Base-by-base conservation (phyloP, 768 basidiomycete genomes). In the Tulasnella sp. region DNA sequence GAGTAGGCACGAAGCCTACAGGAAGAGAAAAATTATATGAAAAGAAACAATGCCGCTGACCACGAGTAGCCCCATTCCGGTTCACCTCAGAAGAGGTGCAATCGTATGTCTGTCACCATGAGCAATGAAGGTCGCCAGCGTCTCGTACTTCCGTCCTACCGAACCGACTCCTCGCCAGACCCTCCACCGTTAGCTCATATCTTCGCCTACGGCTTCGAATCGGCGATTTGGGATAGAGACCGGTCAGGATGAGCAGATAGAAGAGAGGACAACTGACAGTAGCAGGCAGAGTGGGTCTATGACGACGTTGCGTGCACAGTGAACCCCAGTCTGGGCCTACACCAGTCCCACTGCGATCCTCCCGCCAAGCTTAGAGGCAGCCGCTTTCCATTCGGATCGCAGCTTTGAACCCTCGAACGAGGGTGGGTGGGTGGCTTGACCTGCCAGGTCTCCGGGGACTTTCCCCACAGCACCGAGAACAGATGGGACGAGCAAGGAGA, bases 321-420 rank as follows among this genome's bases (percentile, higher is more conserved):
- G 1, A 46, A 24, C 16, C 46, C 56, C 76, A 77, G 27, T 77
- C 52, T 34, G 18, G 38, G 40, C 76, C 76, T 39, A 34, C 62
- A 68, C 56, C 76, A n/a, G 56, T 56, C 76, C 76, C 46, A 62
- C 76, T 68, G 24, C 52, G 52, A 77, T 62, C 76, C 76, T 77
- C 76, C 76, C 76, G 56, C 76, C 76, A 52, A 77, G 76, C 76
- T 77, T 77, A 77, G 76, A 77, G 76, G 76, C 76, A 62, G 76
- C 48, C 58, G 76, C 76, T 77, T 62, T 77, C 76, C 76, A 77
- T 77, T 77, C 76, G 76, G 76, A 36, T 77, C 52, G 72, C 44
- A 46, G 72, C 14, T 42, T 27, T 68, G 74, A 48, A 75, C 44
- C 74, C 74, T 75, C 52, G 27, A 44, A 74, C 39, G 62, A 34